Evolutionary conservation across 2,329 filamentous ascomycete genomes (phyloP).

Genomic region (Ophiognomonia clavigignenti-juglandacearum): DNA sequence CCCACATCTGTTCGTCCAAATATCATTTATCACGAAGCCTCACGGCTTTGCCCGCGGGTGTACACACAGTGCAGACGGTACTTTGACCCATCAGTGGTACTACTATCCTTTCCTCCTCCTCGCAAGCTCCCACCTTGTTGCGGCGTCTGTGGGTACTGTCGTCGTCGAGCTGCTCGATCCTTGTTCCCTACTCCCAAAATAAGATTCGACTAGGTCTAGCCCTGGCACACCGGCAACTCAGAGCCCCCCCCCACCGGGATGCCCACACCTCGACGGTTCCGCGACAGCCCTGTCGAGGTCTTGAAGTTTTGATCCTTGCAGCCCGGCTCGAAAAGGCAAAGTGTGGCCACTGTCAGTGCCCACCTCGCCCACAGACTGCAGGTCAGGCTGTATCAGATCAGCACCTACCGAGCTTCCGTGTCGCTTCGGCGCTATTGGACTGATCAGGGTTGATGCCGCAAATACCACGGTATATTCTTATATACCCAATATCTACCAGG

Average conservation of each 20-base stretch:
- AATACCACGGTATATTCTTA: conserved; percentile 39
- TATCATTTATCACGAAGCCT: too few relatives aligned
- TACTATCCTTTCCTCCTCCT: conserved; percentile 12
- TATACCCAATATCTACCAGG: conserved; percentile 39
- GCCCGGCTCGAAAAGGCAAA: conserved; percentile 29
- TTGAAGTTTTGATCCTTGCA: conserved; percentile 31
- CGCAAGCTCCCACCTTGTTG: conserved; percentile 13
- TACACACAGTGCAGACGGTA: too few relatives aligned
- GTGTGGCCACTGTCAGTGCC: conserved; percentile 34
- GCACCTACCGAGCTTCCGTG: conserved; percentile 47
- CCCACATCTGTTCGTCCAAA: too few relatives aligned
- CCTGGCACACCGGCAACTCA: conserved; percentile 27
- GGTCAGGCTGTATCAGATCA: conserved; percentile 40
- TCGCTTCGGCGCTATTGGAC: conserved; percentile 35
- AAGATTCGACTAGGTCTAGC: conserved; percentile 22
- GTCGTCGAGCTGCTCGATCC: conserved; percentile 23
- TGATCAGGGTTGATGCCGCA: conserved; percentile 35
- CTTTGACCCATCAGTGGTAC: too few relatives aligned
- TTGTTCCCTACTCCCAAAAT: conserved; percentile 27
- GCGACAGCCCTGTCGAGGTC: conserved; percentile 31
- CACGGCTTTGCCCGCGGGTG: too few relatives aligned
- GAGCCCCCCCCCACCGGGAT: conserved; percentile 26
- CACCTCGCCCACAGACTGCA: conserved; percentile 28
- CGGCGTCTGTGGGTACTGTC: conserved; percentile 12
- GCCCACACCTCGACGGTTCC: conserved; percentile 34